These are phyloP conservation scores for Penicillium sp. DNA, from an alignment of 2,329 filamentous ascomycete species.

Conservation along the genomic window DNA sequence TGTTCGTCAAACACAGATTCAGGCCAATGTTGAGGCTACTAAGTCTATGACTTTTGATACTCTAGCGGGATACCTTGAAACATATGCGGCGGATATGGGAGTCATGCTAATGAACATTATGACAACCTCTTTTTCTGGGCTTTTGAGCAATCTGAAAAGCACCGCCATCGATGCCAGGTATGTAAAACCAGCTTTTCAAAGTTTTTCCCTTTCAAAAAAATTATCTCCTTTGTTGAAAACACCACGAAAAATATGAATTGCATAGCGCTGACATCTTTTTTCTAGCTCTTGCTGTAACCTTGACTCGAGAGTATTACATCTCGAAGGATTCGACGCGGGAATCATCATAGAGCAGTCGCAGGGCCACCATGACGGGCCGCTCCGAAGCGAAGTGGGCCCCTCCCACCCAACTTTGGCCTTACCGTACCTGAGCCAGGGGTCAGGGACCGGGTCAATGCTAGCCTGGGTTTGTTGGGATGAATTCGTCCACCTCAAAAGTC, in stretches of 20 bases:
- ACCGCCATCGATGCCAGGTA: neutral
- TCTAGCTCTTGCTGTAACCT: neutral
- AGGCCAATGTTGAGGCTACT: conserved; percentile 24
- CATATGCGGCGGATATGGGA: neutral
- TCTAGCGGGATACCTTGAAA: neutral
- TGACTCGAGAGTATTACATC: neutral
- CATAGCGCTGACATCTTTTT: neutral
- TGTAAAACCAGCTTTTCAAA: neutral
- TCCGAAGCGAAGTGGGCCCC: neutral
- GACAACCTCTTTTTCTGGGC: neutral
- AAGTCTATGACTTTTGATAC: conserved; percentile 8
- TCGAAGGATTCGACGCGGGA: neutral
- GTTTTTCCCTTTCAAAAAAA: neutral
- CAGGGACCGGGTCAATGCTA: conserved; percentile 27
- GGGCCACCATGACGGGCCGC: neutral
- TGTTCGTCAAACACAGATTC: conserved; percentile 25
- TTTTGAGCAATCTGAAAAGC: neutral
- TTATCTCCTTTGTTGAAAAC: neutral
- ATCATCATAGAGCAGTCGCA: neutral
- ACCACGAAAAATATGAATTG: neutral
- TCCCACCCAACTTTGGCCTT: neutral
- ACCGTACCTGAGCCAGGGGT: conserved; percentile 16
- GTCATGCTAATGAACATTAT: neutral
- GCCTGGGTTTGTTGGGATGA: conserved; percentile 34
- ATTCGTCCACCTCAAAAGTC: conserved; percentile 29